Evolutionary conservation across 2,329 filamentous ascomycete genomes (phyloP).

Genomic region (Zopfia rhizophila): DNA sequence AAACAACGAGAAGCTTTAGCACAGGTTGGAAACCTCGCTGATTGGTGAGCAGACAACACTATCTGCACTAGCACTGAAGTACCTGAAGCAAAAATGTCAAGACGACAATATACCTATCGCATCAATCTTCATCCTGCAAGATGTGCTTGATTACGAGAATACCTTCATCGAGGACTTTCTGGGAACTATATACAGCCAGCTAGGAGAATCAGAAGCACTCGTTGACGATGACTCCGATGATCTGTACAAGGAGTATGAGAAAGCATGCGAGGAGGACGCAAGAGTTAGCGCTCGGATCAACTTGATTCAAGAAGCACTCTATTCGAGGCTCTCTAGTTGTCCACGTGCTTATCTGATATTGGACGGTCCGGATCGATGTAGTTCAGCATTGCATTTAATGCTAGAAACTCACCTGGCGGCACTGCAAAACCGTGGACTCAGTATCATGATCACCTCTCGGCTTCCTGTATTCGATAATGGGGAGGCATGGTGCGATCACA

Average conservation of each 20-base stretch:
- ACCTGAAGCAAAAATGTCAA: neutral
- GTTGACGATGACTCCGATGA: neutral
- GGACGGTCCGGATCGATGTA: constrained; percentile 1
- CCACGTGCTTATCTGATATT: constrained; percentile 3
- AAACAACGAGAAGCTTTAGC: too few species aligned
- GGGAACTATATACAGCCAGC: neutral
- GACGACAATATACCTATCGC: neutral
- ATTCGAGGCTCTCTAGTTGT: neutral
- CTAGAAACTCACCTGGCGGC: too few species aligned
- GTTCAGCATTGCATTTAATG: neutral
- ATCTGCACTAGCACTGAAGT: neutral
- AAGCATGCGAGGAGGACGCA: neutral
- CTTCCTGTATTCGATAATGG: too few species aligned
- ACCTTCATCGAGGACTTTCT: constrained; percentile 2
- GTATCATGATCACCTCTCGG: neutral
- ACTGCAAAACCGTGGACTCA: neutral
- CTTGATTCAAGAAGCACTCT: neutral
- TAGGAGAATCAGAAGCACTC: neutral
- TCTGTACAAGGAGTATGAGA: neutral
- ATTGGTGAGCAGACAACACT: neutral
- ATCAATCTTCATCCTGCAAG: constrained; percentile 1
- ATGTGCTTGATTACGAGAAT: neutral
- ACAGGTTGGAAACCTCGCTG: too few species aligned
- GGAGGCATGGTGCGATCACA: too few species aligned
- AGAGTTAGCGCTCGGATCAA: neutral